These are phyloP conservation scores for Mrakiaceae sp. DNA, from an alignment of 1,284 basidiomycete genomes.

Conservation along the genomic window DNA sequence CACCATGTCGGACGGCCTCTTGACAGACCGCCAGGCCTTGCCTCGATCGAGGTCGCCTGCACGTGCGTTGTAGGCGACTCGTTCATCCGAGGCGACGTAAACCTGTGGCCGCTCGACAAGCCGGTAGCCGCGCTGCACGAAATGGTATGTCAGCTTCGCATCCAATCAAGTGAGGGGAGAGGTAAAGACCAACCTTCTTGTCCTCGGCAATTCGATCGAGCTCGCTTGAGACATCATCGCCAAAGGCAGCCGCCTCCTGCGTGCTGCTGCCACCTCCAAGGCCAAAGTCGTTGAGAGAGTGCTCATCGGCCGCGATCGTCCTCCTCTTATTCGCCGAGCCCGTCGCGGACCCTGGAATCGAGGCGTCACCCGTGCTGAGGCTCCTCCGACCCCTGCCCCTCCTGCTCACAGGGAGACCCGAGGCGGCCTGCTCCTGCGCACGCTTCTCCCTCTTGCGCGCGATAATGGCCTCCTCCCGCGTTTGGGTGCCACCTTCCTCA, in stretches of 20 bases:
- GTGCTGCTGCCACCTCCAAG: too few species aligned
- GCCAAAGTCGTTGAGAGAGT: too few species aligned
- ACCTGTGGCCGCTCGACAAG: conserved; percentile 60
- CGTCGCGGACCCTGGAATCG: background rate
- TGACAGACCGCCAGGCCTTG: conserved; percentile 76
- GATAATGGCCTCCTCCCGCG: conserved; percentile 55
- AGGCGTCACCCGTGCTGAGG: conserved; percentile 29
- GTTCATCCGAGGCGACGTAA: conserved; percentile 65
- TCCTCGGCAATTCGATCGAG: conserved; percentile 27
- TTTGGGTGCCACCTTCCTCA: background rate
- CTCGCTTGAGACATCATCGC: conserved; percentile 22
- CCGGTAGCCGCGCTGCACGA: conserved; percentile 42
- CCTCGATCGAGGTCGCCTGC: conserved; percentile 71
- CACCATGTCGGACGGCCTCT: conserved; percentile 87
- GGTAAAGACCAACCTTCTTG: conserved; percentile 20
- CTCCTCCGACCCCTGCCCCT: conserved; percentile 28
- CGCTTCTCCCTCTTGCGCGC: conserved; percentile 51
- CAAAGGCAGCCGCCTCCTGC: conserved; percentile 21
- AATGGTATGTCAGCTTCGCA: conserved; percentile 8
- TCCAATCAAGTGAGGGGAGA: background rate
- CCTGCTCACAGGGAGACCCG: background rate
- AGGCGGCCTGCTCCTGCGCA: conserved; percentile 16
- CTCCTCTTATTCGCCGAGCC: too few species aligned
- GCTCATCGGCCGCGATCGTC: too few species aligned
- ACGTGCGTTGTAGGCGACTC: conserved; percentile 51